Evolutionary conservation across 2,329 filamentous ascomycete genomes (phyloP).

Genomic region (Chrysoporthe austroafricana): DNA sequence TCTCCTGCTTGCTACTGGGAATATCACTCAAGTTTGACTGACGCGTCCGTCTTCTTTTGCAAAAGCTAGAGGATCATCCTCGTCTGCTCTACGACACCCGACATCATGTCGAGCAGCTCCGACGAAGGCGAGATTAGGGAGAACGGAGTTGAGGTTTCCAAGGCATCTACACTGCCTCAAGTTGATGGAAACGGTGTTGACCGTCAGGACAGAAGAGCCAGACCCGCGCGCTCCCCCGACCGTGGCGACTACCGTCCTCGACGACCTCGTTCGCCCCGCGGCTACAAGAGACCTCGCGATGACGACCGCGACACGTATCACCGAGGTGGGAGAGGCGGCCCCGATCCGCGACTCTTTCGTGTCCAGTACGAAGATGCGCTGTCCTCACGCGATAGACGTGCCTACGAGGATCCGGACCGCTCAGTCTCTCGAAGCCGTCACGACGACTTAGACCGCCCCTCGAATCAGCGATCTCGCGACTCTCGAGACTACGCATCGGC

Average conservation of each 20-base stretch:
- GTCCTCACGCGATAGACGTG: constrained; percentile 50
- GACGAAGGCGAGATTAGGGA: constrained; percentile 89
- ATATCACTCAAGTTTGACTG: constrained; percentile 29
- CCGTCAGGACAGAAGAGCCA: constrained; percentile 81
- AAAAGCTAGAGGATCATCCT: constrained; percentile 28
- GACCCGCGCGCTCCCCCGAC: constrained; percentile 61
- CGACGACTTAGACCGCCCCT: constrained; percentile 60
- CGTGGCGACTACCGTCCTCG: constrained; percentile 49
- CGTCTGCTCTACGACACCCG: constrained; percentile 13
- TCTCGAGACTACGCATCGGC: constrained; percentile 28
- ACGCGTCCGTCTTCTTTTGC: constrained; percentile 20
- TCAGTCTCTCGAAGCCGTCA: constrained; percentile 42
- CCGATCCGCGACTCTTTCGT: constrained; percentile 64
- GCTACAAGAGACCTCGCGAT: constrained; percentile 69
- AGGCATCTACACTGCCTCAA: constrained; percentile 86
- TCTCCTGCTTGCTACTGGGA: constrained; percentile 28
- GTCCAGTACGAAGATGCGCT: constrained; percentile 64
- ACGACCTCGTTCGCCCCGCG: constrained; percentile 64
- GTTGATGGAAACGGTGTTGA: constrained; percentile 85
- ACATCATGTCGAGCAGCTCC: constrained; percentile 59
- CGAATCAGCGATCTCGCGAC: constrained; percentile 29
- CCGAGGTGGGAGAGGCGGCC: constrained; percentile 44
- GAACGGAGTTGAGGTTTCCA: constrained; percentile 65
- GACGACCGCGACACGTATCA: constrained; percentile 62
- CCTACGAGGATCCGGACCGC: constrained; percentile 53